Base-by-base conservation (phyloP, 1,284 basidiomycete species). In the Austropuccinia psidii region DNA sequence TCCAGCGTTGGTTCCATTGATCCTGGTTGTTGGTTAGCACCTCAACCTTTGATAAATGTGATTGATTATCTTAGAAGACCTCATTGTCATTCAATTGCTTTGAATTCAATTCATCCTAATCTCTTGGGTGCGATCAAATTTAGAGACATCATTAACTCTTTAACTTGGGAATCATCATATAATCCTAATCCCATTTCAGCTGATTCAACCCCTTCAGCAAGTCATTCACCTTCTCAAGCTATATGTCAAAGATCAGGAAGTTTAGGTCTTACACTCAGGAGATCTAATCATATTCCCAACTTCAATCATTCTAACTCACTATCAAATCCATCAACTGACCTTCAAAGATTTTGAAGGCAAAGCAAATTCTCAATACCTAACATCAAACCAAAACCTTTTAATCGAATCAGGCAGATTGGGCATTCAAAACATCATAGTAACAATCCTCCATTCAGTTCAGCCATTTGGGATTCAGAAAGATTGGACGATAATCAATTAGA, bases 51-150 rank as follows among this genome's bases (percentile, higher is more conserved):
- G n/a, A n/a, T n/a, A n/a, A n/a, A n/a, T n/a, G n/a, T n/a, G n/a
- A n/a, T n/a, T n/a, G n/a, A n/a, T n/a, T n/a, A n/a, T n/a, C 24
- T 64, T 1, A 39, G 61, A 2, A 24, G 61, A 4, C 21, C 39
- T 8, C 61, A 45, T 2, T 31, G 61, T 4, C 45, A 17, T 24
- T 47, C 61, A 0, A 24, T 62, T 4, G 17, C 49, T 19, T 47
- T 64, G 4, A 64, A 31, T 50, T 31, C 69, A 35, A 62, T 72
- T 17, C 57, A 58, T 8, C 57, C 69, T 3, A 95, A 93, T 6
- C 85, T 98, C 1, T 86, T 96, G 2, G 91, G 93, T 9, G 93
- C 94, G 0, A 86, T 98, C 66, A 93, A 97, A 80, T 97, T 97
- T 81, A 85, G 91, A 33, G 89, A 93, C 75, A 89, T 96, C 17